These are phyloP conservation scores for Ascoidea rubescens DNA, from an alignment of 805 yeast genomes.

Conservation along the genomic window DNA sequence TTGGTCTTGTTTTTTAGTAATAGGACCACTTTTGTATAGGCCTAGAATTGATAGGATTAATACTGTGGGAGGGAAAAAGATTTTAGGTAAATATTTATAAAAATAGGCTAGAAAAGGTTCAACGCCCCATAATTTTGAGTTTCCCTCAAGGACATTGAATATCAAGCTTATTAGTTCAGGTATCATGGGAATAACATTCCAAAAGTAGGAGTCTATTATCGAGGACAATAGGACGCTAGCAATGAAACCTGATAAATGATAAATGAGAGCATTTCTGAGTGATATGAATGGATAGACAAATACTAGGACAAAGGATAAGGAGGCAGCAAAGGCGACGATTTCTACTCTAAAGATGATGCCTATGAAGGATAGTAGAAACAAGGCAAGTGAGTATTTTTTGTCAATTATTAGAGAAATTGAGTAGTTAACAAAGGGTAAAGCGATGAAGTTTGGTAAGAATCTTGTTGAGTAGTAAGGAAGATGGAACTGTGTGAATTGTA, in stretches of 20 bases:
- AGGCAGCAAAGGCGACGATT: constrained; percentile 37
- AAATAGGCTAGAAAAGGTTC: constrained; percentile 65
- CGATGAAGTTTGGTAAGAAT: constrained; percentile 78
- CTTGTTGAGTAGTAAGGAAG: constrained; percentile 68
- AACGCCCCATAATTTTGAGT: constrained; percentile 68
- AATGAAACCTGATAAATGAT: constrained; percentile 33
- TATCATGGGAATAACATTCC: constrained; percentile 30
- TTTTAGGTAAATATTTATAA: constrained; percentile 23
- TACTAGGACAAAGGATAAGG: constrained; percentile 33
- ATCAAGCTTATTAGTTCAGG: constrained; percentile 69
- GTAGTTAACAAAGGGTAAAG: constrained; percentile 54
- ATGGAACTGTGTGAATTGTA: constrained; percentile 65
- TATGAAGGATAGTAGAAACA: constrained; percentile 43
- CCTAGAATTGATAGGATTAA: constrained; percentile 64
- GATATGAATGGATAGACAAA: constrained; percentile 32
- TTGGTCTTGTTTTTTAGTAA: constrained; percentile 16
- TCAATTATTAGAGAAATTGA: constrained; percentile 37
- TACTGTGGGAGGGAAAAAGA: constrained; percentile 46
- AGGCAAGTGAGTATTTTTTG: constrained; percentile 33
- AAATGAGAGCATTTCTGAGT: constrained; percentile 23
- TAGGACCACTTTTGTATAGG: constrained; percentile 59
- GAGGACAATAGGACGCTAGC: constrained; percentile 36
- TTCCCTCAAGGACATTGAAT: constrained; percentile 67
- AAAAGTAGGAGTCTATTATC: constrained; percentile 59
- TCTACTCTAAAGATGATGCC: constrained; percentile 67